Evolutionary conservation across 306 rosid genomes (phyloP), one percentile per base, ranked within the genome.

Genomic region (Abrus pulchellus): DNA sequence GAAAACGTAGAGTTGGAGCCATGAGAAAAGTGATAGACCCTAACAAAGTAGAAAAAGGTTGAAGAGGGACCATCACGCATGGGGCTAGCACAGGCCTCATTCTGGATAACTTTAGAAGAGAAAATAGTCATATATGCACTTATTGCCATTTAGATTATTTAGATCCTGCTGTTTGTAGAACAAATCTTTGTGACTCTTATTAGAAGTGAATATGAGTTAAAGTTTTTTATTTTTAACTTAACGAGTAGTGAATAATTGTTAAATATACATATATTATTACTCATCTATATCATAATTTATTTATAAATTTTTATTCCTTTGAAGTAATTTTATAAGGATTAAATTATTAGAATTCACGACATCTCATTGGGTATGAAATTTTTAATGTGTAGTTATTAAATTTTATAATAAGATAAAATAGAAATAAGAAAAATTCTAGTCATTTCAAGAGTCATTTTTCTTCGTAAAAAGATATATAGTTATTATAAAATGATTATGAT

Each of bases 31-130:
- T 41, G 72, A 14, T 36, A 20, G 53, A 66, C 53, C 72, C 34
- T 6, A 41, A 66, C 72, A 66, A 41, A 66, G 72, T 66, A 66
- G 12, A 64, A n/a, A 64, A 14, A 14, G n/a, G 34, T 41, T 66
- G 34, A 66, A 20, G 3, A 3, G 53, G 53, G 36, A 20, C 14
- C 54, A 27, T 66, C 72, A 41, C 34, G 12, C 72, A 66, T 9
- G 7, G 7, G n/a, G 12, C 34, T 41, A 3, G 12, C 72, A 66
- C 5, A 20, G 7, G 7, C 34, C 34, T 41, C 4, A n/a, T 27
- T 48, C 2, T 2, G n/a, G 6, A 14, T 38, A 66, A n/a, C 52
- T 66, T 66, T 8, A 27, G 72, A 41, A 66, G 14, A 14, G 5
- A 43, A 66, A 66, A 27, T 43, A 27, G 14, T 41, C 34, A 41